Evolutionary conservation across 805 yeast genomes (phyloP), one percentile per base, ranked within the genome.

Genomic region (Spathaspora girioi): DNA sequence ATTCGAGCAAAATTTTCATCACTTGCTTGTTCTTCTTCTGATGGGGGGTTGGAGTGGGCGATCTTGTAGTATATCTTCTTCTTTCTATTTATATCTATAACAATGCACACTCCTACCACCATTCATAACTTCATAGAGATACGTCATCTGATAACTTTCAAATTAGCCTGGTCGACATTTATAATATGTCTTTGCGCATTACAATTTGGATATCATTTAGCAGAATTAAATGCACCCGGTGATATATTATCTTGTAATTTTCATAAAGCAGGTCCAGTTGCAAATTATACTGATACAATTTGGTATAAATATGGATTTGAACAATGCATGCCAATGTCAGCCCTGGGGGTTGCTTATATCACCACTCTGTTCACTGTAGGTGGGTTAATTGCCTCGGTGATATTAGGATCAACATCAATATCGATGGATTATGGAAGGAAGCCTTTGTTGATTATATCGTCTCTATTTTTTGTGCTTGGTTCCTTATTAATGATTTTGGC

Each of bases 151-250:
- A 63, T 71, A 31, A 71, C 75, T 1, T 54, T 59, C 49, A 59
- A 57, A 18, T 56, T 71, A 15, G 71, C 62, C 0, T 70, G 74
- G 73, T 67, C 77, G 20, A 67, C 73, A 12, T 58, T 62, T 18
- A 60, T 70, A 11, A 63, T 68, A 12, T 63, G 72, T 48, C 50
- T 70, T 42, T 65, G 75, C 44, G 71, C 76, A 4, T 55, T 72
- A 19, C 73, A 69, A 54, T 70, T 71, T 57, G 76, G 77, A 3
- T 72, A 60, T 56, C 76, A 72, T 56, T 61, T 72, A 38, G 66
- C 76, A 9, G 76, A 67, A 48, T 56, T 72, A 41, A 72, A 72
- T 52, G 74, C 71, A 0, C 67, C 73, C 2, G 68, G 60, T 44
- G 60, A 57, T 20, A 54, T 67, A 20, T 50, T 71, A 26, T 58